Conservation (phyloP, 2,329 filamentous ascomycete species). For the Scedosporium apiospermum region DNA sequence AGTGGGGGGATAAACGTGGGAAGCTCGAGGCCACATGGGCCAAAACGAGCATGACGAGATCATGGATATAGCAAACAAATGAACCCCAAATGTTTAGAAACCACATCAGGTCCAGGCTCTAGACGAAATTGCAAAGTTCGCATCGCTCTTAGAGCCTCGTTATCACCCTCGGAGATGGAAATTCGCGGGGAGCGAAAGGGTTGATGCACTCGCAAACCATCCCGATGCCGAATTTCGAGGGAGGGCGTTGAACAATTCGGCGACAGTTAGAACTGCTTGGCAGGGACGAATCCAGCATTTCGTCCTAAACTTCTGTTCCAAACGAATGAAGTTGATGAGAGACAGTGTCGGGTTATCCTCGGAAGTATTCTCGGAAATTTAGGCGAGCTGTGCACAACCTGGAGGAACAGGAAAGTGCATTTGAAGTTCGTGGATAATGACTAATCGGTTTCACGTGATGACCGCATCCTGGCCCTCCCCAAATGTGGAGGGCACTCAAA, state of each 20-base stretch:
- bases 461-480: background rate
- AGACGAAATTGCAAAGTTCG: too few species aligned
- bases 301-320: background rate
- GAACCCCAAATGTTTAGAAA: background rate
- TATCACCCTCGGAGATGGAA: too few species aligned
- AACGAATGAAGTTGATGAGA: background rate
- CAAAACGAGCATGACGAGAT: background rate
- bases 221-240: too few species aligned
- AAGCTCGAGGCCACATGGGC: background rate
- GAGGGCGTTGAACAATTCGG: too few species aligned
- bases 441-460: constrained; percentile 2
- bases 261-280: background rate
- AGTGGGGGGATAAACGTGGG: background rate
- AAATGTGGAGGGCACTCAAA: constrained; percentile 27
- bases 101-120: background rate
- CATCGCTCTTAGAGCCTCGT: too few species aligned
- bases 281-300: background rate
- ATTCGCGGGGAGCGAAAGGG: too few species aligned
- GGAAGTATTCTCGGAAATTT: background rate
- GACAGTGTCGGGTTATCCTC: background rate
- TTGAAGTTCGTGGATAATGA: background rate
- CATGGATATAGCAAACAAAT: background rate
- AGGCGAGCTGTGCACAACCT: background rate
- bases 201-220: too few species aligned
- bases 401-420: too few species aligned